A percentile compares a stretch with the other conserved stretches of the same genome.
Conservation (phyloP, 1,284 basidiomycete species). For the Papiliotrema flavescens region DNA sequence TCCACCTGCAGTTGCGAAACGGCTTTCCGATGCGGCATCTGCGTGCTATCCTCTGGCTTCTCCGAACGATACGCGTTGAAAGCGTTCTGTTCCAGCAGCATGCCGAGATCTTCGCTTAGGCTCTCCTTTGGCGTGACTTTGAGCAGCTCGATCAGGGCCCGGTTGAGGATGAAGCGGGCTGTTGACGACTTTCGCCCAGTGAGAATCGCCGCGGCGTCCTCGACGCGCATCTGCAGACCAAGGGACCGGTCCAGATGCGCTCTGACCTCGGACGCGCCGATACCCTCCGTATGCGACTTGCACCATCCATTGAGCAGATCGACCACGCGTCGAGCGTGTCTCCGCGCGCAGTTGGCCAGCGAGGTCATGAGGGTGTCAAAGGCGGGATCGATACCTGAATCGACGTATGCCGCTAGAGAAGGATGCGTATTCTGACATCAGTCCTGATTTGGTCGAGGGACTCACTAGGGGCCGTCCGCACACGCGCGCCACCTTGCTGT, state of each 20-base stretch:
- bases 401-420: conserved; percentile 63
- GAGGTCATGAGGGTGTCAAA: conserved; percentile 79
- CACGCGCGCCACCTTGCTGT: conserved; percentile 70
- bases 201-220: conserved; percentile 60
- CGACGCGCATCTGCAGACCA: conserved; percentile 36
- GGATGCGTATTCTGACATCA: conserved; percentile 62
- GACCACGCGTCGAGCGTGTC: conserved; percentile 76
- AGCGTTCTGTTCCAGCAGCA: conserved; percentile 74
- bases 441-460: conserved; percentile 11
- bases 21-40: conserved; percentile 63
- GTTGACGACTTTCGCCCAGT: conserved; percentile 72
- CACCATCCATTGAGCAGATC: conserved; percentile 87
- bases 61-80: conserved; percentile 80
- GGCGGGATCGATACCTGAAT: conserved; percentile 64
- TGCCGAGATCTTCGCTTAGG: conserved; percentile 70
- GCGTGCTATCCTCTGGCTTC: conserved; percentile 52
- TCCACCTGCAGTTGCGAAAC: conserved; percentile 77
- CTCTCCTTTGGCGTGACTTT: conserved; percentile 68
- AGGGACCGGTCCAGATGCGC: conserved; percentile 35
- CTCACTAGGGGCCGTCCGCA: conserved; percentile 65
- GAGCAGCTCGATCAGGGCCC: conserved; percentile 74
- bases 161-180: conserved; percentile 81
- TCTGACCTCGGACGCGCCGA: conserved; percentile 52
- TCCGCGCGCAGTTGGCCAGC: conserved; percentile 79
- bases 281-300: conserved; percentile 66